phyloP scores from a whole-genome alignment of 345 rosid species.

The Salix udensis region DNA sequence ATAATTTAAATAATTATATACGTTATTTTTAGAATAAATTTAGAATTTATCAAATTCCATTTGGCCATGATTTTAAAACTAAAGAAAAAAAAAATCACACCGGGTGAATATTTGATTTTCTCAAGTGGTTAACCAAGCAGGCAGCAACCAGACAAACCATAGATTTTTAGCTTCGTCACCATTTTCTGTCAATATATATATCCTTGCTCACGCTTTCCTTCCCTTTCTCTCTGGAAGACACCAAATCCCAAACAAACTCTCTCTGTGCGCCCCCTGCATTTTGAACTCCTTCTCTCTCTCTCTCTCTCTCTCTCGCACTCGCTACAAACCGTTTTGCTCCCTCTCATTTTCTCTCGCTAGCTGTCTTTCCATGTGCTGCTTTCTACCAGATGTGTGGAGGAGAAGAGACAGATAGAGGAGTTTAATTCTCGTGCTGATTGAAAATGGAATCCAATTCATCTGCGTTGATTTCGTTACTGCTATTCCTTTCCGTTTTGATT shows the following conservation, averaged over 20 bases:
- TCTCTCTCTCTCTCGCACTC: neutral
- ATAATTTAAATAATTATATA: no score
- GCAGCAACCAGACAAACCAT: no score
- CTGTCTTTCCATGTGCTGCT: neutral
- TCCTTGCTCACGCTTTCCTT: neutral
- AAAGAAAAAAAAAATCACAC: no score
- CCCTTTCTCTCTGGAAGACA: neutral
- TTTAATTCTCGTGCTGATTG: no score
- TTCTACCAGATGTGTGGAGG: no score
- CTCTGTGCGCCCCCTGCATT: neutral
- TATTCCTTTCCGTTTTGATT: constrained; percentile 16
- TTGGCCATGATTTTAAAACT: no score
- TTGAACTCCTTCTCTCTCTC: neutral
- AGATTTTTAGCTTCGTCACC: no score
- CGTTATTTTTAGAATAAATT: no score
- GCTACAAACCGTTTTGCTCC: neutral
- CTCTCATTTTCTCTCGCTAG: neutral
- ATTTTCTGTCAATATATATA: neutral
- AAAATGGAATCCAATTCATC: constrained; percentile 19
- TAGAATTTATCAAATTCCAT: no score
- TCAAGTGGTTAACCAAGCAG: no score
- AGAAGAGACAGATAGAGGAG: no score
- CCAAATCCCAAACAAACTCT: neutral
- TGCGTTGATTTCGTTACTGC: neutral
- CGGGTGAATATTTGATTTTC: no score